Percentiles rank a stretch among this genome's conserved stretches.
Evolutionary conservation across 257 asterid genomes (phyloP).

Genomic region (Capsicum chinense): DNA sequence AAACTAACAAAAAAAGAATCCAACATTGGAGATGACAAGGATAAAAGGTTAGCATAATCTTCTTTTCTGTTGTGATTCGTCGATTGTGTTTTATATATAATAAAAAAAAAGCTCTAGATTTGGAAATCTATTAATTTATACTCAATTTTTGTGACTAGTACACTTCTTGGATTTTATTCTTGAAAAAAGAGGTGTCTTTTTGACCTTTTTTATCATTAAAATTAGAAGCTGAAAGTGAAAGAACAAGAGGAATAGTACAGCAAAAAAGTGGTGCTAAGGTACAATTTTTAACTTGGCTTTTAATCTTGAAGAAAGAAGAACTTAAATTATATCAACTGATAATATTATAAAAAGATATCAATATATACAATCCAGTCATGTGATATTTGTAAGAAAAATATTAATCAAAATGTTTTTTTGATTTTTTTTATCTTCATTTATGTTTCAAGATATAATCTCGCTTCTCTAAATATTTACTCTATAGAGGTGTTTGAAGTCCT

Average conservation of each 20-base stretch:
- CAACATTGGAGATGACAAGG: background rate
- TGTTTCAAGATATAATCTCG: background rate
- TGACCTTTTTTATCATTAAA: background rate
- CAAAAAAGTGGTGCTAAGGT: background rate
- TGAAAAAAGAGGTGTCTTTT: background rate
- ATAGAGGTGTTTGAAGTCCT: too few relatives aligned
- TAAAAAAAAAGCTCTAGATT: background rate
- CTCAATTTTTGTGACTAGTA: background rate
- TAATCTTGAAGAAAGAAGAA: background rate
- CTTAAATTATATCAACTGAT: background rate
- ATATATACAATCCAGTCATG: background rate
- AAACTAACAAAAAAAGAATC: too few relatives aligned
- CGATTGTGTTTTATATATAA: background rate
- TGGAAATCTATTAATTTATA: background rate
- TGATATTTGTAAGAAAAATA: background rate
- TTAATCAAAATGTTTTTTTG: background rate
- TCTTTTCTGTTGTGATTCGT: background rate
- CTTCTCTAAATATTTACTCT: too few relatives aligned
- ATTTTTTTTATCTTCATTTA: background rate
- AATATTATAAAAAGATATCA: background rate
- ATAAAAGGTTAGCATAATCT: background rate
- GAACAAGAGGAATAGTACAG: background rate
- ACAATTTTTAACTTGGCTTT: background rate
- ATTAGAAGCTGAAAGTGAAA: constrained; percentile 2
- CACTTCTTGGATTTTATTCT: constrained; percentile 26